These are phyloP conservation scores for Lyophyllum atratum DNA, from an alignment of 768 basidiomycete species.

Conservation along the genomic window DNA sequence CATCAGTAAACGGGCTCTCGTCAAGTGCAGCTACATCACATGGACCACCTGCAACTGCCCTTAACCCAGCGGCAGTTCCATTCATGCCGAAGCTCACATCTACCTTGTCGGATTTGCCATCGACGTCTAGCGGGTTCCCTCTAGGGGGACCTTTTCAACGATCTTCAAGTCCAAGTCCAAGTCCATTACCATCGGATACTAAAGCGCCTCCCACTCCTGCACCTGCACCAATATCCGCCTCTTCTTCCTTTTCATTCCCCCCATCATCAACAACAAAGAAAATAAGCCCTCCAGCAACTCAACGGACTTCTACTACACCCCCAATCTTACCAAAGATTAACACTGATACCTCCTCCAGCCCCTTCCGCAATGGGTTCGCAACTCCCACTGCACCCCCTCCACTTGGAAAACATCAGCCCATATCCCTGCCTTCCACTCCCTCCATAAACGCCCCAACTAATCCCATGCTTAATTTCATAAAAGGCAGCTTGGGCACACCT, in stretches of 20 bases:
- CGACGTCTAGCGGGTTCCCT: not conserved
- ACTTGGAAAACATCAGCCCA: conserved; percentile 38
- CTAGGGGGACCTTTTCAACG: not conserved
- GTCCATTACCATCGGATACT: conserved; percentile 5
- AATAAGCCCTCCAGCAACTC: conserved; percentile 12
- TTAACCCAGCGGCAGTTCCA: conserved; percentile 23
- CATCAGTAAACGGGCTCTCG: not conserved
- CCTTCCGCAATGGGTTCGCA: conserved; percentile 2
- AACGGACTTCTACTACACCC: conserved; percentile 18
- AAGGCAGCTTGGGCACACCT: conserved; percentile 27
- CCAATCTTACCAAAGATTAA: conserved; percentile 24
- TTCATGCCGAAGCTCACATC: conserved; percentile 20
- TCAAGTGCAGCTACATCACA: not conserved
- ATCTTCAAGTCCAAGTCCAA: conserved; percentile 19
- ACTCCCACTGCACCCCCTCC: conserved; percentile 39
- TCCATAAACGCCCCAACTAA: conserved; percentile 31
- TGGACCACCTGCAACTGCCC: not conserved
- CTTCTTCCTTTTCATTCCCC: not conserved
- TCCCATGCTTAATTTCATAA: conserved; percentile 33
- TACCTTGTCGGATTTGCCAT: conserved; percentile 3
- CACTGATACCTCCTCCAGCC: conserved; percentile 19
- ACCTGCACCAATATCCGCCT: conserved; percentile 12
- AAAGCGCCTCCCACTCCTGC: conserved; percentile 16
- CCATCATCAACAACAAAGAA: conserved; percentile 5
- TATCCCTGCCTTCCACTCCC: conserved; percentile 51